phyloP scores from a whole-genome alignment of 192 early-diverging fungal genomes.

The Globomyces pollinis-pini region DNA sequence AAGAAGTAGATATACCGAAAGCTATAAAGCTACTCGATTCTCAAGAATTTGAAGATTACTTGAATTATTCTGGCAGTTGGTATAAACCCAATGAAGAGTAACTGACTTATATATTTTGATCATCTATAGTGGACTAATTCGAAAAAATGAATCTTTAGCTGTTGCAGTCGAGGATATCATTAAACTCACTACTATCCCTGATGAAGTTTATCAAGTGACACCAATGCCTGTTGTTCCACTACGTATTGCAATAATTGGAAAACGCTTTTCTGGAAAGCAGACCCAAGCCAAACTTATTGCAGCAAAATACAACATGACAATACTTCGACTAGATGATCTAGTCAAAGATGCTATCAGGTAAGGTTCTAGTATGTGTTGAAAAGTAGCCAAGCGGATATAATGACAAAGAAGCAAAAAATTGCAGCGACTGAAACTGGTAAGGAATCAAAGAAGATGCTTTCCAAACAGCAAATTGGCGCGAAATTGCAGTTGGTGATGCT shows the following conservation, averaged over 20 bases:
- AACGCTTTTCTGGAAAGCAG: conserved; percentile 44
- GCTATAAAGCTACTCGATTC: conserved; percentile 42
- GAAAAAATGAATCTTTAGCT: conserved; percentile 34
- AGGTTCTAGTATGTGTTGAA: conserved; percentile 20
- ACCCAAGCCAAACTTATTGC: conserved; percentile 36
- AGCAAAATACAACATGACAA: conserved; percentile 21
- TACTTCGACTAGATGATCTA: conserved; percentile 36
- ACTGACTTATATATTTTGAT: conserved; percentile 4
- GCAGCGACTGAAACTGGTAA: conserved; percentile 9
- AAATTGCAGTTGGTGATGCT: conserved; percentile 42
- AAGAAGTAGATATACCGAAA: conserved; percentile 16
- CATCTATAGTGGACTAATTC: not conserved
- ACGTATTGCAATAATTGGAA: conserved; percentile 41
- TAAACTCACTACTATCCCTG: conserved; percentile 35
- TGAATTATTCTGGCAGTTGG: conserved; percentile 41
- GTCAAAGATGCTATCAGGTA: conserved; percentile 35
- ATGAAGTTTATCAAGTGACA: conserved; percentile 18
- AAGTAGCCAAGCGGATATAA: conserved; percentile 13
- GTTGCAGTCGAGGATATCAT: conserved; percentile 33
- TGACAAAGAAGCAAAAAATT: conserved; percentile 19
- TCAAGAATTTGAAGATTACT: conserved; percentile 46
- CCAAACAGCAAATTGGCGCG: conserved; percentile 31
- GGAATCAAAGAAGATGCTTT: not conserved
- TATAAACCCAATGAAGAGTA: conserved; percentile 10
- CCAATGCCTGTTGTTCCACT: conserved; percentile 43